Conservation (phyloP, 192 early-diverging fungal genomes). For the Umbelopsis vinacea region DNA sequence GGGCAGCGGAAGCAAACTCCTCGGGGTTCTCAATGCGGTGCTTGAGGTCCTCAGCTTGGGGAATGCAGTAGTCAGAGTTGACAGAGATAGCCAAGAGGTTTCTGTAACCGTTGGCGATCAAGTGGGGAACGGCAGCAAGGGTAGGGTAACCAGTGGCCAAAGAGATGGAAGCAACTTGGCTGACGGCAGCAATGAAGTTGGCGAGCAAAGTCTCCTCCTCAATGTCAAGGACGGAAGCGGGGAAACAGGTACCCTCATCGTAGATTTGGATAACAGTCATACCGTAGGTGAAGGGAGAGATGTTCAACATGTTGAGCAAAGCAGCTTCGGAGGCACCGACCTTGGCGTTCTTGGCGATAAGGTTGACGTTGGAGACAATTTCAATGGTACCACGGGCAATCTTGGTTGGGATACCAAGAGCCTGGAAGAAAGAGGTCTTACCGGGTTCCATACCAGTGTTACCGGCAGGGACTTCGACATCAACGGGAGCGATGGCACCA, state of each 20-base stretch:
- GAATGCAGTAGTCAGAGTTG: conserved; percentile 89
- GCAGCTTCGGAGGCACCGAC: conserved; percentile 99
- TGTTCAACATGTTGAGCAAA: conserved; percentile 97
- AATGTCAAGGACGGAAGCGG: conserved; percentile 89
- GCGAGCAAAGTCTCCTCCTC: conserved; percentile 70
- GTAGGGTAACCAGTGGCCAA: conserved; percentile 78
- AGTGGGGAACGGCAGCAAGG: conserved; percentile 91
- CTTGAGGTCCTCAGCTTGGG: conserved; percentile 91
- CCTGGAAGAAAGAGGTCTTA: conserved; percentile 99
- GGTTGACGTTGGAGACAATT: conserved; percentile 93
- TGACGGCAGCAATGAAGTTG: conserved; percentile 71
- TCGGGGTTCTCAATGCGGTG: conserved; percentile 92
- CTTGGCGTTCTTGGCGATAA: conserved; percentile 88
- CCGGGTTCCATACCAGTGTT: conserved; percentile 99
- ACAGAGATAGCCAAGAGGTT: conserved; percentile 91
- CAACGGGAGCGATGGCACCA: conserved; percentile 91
- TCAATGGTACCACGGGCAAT: conserved; percentile 99
- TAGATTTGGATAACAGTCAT: conserved; percentile 92
- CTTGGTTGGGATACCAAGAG: conserved; percentile 99
- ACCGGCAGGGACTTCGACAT: conserved; percentile 66
- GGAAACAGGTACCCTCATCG: conserved; percentile 90
- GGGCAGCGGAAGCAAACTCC: conserved; percentile 84
- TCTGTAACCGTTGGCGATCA: conserved; percentile 98
- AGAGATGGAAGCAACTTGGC: conserved; percentile 82
- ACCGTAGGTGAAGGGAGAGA: conserved; percentile 99